Percentiles rank a stretch among this genome's conserved stretches.
These are phyloP conservation scores for Falciphora oryzae DNA, from an alignment of 2,329 filamentous ascomycete species.

Conservation along the genomic window DNA sequence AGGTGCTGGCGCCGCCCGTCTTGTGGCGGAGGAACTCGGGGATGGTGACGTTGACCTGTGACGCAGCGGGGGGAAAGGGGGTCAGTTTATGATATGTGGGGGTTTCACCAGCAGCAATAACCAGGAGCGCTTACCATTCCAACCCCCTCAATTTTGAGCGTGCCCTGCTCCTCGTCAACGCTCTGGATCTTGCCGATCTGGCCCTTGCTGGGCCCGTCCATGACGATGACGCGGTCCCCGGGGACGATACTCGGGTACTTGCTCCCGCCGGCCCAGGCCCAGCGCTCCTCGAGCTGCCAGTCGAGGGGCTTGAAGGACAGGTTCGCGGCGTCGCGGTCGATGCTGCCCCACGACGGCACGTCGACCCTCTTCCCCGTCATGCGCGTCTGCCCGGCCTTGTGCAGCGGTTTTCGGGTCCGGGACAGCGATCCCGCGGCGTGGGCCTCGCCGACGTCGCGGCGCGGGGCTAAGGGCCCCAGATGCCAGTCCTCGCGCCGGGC, in stretches of 20 bases:
- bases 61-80: slow-evolving; percentile 4
- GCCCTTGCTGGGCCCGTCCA: slow-evolving; percentile 73
- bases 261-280: slow-evolving; percentile 49
- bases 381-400: background rate
- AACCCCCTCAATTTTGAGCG: slow-evolving; percentile 54
- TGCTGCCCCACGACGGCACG: background rate
- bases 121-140: slow-evolving; percentile 51
- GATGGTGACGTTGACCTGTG: slow-evolving; percentile 34
- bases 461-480: slow-evolving; percentile 71
- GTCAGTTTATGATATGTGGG: no score
- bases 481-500: slow-evolving; percentile 71
- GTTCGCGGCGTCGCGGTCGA: slow-evolving; percentile 5
- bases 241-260: slow-evolving; percentile 55
- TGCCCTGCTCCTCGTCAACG: slow-evolving; percentile 49
- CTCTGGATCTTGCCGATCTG: slow-evolving; percentile 69
- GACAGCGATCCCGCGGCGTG: slow-evolving; percentile 30
- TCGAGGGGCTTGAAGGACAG: slow-evolving; percentile 20
- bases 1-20: slow-evolving; percentile 30
- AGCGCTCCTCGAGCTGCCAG: slow-evolving; percentile 35
- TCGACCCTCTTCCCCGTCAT: no score
- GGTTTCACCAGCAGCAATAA: no score
- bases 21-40: slow-evolving; percentile 32
- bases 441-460: slow-evolving; percentile 57
- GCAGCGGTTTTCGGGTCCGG: background rate
- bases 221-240: slow-evolving; percentile 76